Percentiles rank a stretch among this genome's conserved stretches.
These are phyloP conservation scores for Comarum palustre DNA, from an alignment of 306 rosid species.

Conservation along the genomic window DNA sequence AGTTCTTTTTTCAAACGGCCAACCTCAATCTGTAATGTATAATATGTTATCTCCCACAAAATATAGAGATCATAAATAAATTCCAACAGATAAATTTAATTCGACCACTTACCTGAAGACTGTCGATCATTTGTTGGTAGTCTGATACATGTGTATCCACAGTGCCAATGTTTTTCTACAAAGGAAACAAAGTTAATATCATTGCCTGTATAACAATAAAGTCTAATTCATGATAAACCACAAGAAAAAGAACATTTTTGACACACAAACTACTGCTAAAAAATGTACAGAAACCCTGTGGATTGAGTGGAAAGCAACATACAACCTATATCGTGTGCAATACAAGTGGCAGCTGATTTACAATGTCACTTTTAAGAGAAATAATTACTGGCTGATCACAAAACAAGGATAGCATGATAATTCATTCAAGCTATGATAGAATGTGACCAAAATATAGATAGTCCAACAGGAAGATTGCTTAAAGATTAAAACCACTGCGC, in stretches of 20 bases:
- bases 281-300: constrained; percentile 7
- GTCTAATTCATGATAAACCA: background rate
- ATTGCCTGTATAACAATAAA: background rate
- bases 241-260: constrained; percentile 1
- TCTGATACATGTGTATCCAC: constrained; percentile 56
- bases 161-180: constrained; percentile 57
- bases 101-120: constrained; percentile 47
- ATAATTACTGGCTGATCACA: background rate
- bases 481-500: background rate
- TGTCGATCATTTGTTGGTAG: constrained; percentile 62
- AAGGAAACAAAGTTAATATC: constrained; percentile 10
- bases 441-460: background rate
- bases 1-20: constrained; percentile 49
- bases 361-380: background rate
- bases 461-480: background rate
- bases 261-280: background rate
- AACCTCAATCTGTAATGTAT: constrained; percentile 47
- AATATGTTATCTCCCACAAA: constrained; percentile 17
- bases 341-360: background rate
- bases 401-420: constrained; percentile 10
- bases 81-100: background rate
- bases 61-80: constrained; percentile 10
- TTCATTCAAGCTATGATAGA: background rate
- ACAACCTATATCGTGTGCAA: constrained; percentile 6
- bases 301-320: constrained; percentile 19